Conservation (phyloP, 495 filamentous ascomycete species). For the Achaetomiella virescens region DNA sequence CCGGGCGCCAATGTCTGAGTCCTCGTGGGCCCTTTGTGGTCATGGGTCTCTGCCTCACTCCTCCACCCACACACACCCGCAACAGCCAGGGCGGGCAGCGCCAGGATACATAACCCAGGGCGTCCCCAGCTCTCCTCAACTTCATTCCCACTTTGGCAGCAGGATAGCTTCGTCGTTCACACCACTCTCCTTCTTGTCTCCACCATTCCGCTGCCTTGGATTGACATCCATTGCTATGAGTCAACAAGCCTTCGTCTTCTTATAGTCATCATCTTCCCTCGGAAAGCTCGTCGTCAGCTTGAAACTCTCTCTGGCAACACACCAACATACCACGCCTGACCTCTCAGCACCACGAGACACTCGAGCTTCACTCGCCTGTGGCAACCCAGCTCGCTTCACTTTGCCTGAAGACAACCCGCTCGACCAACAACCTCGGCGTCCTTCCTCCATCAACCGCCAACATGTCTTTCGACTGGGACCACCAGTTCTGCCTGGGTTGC, state of each 20-base stretch:
- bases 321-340: neutral
- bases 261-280: constrained; percentile 20
- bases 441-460: constrained; percentile 17
- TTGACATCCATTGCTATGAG: constrained; percentile 17
- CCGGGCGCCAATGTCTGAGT: constrained; percentile 28
- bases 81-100: constrained; percentile 22
- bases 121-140: constrained; percentile 29
- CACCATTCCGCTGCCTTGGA: constrained; percentile 15
- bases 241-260: constrained; percentile 20
- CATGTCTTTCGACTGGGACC: constrained; percentile 73
- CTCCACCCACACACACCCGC: constrained; percentile 18
- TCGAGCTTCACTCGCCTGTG: neutral
- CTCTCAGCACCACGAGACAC: neutral
- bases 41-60: constrained; percentile 29
- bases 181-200: constrained; percentile 23
- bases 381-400: neutral
- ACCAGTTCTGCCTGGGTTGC: constrained; percentile 91
- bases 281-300: constrained; percentile 5
- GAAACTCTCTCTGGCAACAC: constrained; percentile 11
- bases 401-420: neutral
- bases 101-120: constrained; percentile 28
- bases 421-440: neutral
- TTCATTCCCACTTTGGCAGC: constrained; percentile 19
- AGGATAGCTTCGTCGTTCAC: constrained; percentile 22
- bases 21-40: constrained; percentile 32